phyloP scores from a whole-genome alignment of 2,329 filamentous ascomycete genomes.

The Ascochyta viciae-villosae region DNA sequence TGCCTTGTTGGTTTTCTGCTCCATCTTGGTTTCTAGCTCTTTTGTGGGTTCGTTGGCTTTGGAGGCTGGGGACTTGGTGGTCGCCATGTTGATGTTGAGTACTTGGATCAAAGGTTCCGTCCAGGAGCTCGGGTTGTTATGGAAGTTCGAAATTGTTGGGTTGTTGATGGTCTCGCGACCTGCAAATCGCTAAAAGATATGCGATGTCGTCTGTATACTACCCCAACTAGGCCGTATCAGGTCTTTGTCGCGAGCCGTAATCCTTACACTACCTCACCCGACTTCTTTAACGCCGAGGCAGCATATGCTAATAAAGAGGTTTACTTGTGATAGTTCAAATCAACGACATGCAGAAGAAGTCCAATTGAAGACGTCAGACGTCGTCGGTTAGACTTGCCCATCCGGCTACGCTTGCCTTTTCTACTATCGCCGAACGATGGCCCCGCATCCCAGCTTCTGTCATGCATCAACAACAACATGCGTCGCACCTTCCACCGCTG shows the following conservation, averaged over 20 bases:
- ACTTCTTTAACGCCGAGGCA: background rate
- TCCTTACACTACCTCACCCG: too few species aligned
- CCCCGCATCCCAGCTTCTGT: slow-evolving; percentile 37
- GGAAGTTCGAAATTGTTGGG: background rate
- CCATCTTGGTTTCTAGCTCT: slow-evolving; percentile 6
- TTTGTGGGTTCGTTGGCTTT: slow-evolving; percentile 29
- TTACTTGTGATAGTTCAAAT: too few species aligned
- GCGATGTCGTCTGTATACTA: background rate
- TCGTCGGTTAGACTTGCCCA: slow-evolving; percentile 7
- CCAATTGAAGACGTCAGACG: background rate
- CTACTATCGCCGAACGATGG: slow-evolving; percentile 33
- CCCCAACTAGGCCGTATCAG: slow-evolving; percentile 17
- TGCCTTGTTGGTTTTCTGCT: slow-evolving; percentile 35
- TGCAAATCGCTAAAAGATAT: slow-evolving; percentile 2
- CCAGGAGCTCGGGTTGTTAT: too few species aligned
- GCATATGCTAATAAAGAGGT: background rate
- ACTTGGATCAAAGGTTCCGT: background rate
- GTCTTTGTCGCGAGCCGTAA: slow-evolving; percentile 20
- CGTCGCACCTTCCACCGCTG: slow-evolving; percentile 11
- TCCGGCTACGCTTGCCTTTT: slow-evolving; percentile 5
- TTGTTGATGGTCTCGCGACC: background rate
- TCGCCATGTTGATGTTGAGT: slow-evolving; percentile 24
- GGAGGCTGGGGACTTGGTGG: slow-evolving; percentile 27
- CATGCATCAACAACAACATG: slow-evolving; percentile 25
- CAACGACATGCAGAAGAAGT: background rate